Base-by-base conservation (phyloP, 495 filamentous ascomycete species). In the Aspergillus kassunensis region DNA sequence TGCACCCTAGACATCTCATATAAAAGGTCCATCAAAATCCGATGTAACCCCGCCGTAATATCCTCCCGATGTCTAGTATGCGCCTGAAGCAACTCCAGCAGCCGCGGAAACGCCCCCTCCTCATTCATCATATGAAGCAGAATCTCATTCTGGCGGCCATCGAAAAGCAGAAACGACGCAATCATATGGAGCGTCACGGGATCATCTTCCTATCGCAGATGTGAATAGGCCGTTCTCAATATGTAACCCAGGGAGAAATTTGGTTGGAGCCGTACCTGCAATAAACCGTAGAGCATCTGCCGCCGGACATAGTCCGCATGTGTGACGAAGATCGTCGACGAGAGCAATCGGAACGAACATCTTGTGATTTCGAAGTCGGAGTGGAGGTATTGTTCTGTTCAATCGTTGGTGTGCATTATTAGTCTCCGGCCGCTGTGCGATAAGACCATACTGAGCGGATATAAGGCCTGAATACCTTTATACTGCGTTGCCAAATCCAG, bases 1-100 rank as follows among this genome's bases (percentile, higher is more conserved):
- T 97, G 92, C 66, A 97, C 90, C 42, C 95, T 81, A 35, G 89
- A 95, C 89, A 97, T 96, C 75, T 97, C 93, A 68, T 96, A 98
- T 57, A 97, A 76, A 52, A 98, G 71, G 69, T 97, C 88, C 68
- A 98, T 77, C 23, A 96, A 74, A 27, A 90, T 71, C 24, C 87
- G 80, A 74, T 96, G 91, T 51, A 97, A 74, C 40, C 84, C 80
- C 13, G 78, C 72, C 39, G 73, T 73, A 63, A 88, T 85, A 24
- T 83, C 73, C 61, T 91, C 87, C 34, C 81, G 74, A 11, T 77
- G 15, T 30, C 18, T 73, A 48, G 75, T 79, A 42, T 79, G 75
- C 13, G 70, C 71, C 61, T 85, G 81, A 52, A 97, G 87, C 24
- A 97, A 74, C 55, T 96, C 90, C 24, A 97, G 65, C 42, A 98